A percentile compares a stretch with the other conserved stretches of the same genome.
phyloP scores from a whole-genome alignment of 2,329 filamentous ascomycete genomes.

The Fusarium anguioides region DNA sequence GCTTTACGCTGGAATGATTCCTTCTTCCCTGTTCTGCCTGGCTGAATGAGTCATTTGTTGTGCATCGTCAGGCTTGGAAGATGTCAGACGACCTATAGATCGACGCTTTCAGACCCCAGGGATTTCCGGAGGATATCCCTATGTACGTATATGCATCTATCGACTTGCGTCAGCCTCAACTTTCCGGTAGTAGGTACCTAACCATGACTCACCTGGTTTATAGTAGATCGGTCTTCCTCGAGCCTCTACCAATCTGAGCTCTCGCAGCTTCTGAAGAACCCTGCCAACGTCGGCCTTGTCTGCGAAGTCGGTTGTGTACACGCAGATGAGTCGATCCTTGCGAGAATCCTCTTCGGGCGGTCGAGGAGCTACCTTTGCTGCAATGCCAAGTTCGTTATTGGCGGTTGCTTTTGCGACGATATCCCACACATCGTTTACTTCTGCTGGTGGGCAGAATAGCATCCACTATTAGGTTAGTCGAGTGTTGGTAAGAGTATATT shows the following conservation, averaged over 20 bases:
- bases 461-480: conserved; percentile 71
- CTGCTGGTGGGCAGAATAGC: conserved; percentile 68
- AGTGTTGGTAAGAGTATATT: neutral
- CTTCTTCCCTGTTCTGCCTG: neutral
- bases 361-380: conserved; percentile 76
- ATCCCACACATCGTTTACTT: conserved; percentile 73
- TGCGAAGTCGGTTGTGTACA: conserved; percentile 81
- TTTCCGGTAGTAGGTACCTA: neutral
- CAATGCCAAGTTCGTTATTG: conserved; percentile 75
- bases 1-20: neutral
- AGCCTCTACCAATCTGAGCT: conserved; percentile 68
- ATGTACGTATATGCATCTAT: conserved; percentile 76
- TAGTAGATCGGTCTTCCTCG: conserved; percentile 73
- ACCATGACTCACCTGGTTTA: conserved; percentile 70
- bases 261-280: conserved; percentile 71
- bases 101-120: conserved; percentile 70
- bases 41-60: conserved; percentile 16
- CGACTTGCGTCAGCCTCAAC: conserved; percentile 22
- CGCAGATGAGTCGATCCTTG: conserved; percentile 71
- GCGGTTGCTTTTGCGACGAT: conserved; percentile 74
- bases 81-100: conserved; percentile 63
- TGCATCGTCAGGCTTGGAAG: conserved; percentile 40
- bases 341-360: conserved; percentile 54
- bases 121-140: conserved; percentile 69
- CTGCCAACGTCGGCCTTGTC: conserved; percentile 75